phyloP scores from a whole-genome alignment of 805 yeast genomes.

The Kodamaea kakaduensis region DNA sequence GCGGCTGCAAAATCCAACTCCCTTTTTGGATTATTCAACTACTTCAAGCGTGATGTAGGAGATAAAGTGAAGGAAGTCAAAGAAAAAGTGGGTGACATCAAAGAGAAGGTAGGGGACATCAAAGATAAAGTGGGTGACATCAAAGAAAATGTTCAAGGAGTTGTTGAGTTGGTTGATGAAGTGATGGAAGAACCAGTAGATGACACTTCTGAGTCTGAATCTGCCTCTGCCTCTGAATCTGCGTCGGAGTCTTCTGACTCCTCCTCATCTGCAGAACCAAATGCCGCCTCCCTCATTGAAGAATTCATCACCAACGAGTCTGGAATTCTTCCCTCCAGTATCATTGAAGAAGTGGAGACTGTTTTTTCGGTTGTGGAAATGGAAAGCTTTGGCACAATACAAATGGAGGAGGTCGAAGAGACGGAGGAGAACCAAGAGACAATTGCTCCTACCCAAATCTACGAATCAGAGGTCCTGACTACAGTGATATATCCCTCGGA shows the following conservation, averaged over 20 bases:
- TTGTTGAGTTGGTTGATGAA: background rate
- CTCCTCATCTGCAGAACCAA: no score
- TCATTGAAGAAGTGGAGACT: background rate
- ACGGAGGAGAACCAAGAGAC: background rate
- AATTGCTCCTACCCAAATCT: background rate
- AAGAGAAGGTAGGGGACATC: background rate
- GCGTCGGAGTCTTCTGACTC: no score
- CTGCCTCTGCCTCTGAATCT: no score
- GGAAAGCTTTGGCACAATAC: background rate
- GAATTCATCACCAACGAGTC: no score
- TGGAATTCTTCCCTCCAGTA: background rate
- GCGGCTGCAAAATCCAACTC: no score
- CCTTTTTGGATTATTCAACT: no score
- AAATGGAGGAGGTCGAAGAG: background rate
- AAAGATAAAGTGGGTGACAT: background rate
- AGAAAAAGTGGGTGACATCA: background rate
- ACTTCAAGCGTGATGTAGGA: no score
- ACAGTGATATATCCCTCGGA: background rate
- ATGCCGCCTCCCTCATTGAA: no score
- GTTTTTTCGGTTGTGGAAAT: background rate
- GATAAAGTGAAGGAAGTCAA: no score
- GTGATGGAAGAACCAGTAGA: background rate
- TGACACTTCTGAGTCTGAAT: no score
- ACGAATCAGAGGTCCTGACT: background rate
- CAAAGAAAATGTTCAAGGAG: background rate